Evolutionary conservation across 2,329 filamentous ascomycete species (phyloP).

Genomic region (Westerdykella sp.): DNA sequence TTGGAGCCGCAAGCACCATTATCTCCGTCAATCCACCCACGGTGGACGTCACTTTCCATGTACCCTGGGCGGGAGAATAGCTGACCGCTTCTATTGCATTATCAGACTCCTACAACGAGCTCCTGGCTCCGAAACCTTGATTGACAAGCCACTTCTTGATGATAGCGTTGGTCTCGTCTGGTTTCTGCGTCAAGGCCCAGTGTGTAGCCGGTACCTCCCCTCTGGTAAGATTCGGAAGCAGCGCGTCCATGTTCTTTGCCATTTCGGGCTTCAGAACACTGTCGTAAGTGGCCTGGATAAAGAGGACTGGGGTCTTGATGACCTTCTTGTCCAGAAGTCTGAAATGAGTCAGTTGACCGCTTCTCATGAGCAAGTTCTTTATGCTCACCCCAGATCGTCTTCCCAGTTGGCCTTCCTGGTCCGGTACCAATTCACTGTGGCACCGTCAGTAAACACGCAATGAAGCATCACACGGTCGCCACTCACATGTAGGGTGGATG

Average conservation of each 20-base stretch:
- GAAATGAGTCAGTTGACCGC: conserved; percentile 6
- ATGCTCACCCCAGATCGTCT: conserved; percentile 55
- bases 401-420: conserved; percentile 65
- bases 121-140: conserved; percentile 44
- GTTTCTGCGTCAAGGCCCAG: conserved; percentile 75
- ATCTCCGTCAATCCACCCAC: no score
- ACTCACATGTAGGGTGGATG: conserved; percentile 63
- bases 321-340: conserved; percentile 25
- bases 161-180: conserved; percentile 62
- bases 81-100: no score
- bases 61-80: no score
- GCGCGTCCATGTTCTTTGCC: conserved; percentile 63
- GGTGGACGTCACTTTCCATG: no score
- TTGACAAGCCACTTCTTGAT: conserved; percentile 62
- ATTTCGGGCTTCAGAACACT: conserved; percentile 65
- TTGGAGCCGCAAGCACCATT: no score
- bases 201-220: conserved; percentile 65
- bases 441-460: neutral
- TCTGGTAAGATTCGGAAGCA: conserved; percentile 59
- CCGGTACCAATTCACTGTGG: conserved; percentile 76
- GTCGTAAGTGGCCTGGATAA: conserved; percentile 68
- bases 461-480: neutral
- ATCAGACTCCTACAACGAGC: conserved; percentile 37
- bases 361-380: neutral
- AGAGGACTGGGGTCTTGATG: conserved; percentile 54